Conservation (phyloP, 2,329 filamentous ascomycete species). For the Venturia pyrina region DNA sequence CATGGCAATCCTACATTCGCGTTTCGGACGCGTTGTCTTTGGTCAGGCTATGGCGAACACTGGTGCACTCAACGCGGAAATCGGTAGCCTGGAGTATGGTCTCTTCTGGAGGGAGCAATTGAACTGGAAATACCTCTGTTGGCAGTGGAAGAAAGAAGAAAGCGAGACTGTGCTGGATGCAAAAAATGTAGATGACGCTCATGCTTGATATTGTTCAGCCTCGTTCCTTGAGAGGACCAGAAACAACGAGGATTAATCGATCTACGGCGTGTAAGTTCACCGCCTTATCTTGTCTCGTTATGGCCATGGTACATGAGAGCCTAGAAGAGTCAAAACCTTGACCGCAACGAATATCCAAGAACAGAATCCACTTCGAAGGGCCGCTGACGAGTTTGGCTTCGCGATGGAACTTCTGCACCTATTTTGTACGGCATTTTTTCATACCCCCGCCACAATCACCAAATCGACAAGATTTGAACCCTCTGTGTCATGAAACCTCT, state of each 20-base stretch:
- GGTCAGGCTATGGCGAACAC: constrained; percentile 67
- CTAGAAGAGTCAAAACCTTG: too few relatives aligned
- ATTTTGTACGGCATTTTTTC: too few relatives aligned
- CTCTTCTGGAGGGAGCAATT: constrained; percentile 57
- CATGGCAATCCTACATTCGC: constrained; percentile 90
- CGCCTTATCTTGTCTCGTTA: too few relatives aligned
- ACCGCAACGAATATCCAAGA: too few relatives aligned
- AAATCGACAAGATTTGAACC: too few relatives aligned
- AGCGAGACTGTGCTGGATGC: not conserved
- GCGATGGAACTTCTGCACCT: too few relatives aligned
- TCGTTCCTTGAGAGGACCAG: not conserved
- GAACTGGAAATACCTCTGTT: constrained; percentile 77
- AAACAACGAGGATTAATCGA: too few relatives aligned
- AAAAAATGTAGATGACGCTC: not conserved
- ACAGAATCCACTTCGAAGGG: too few relatives aligned
- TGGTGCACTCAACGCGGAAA: constrained; percentile 72
- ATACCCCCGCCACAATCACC: not conserved
- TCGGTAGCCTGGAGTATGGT: constrained; percentile 40
- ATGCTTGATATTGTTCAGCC: not conserved
- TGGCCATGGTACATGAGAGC: too few relatives aligned
- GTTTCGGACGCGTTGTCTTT: constrained; percentile 81
- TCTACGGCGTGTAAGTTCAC: too few relatives aligned
- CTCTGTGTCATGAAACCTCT: not conserved
- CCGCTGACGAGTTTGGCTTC: too few relatives aligned
- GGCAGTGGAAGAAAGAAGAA: constrained; percentile 45